Evolutionary conservation across 768 basidiomycete species (phyloP).

Genomic region (Hebeloma cylindrosporum): DNA sequence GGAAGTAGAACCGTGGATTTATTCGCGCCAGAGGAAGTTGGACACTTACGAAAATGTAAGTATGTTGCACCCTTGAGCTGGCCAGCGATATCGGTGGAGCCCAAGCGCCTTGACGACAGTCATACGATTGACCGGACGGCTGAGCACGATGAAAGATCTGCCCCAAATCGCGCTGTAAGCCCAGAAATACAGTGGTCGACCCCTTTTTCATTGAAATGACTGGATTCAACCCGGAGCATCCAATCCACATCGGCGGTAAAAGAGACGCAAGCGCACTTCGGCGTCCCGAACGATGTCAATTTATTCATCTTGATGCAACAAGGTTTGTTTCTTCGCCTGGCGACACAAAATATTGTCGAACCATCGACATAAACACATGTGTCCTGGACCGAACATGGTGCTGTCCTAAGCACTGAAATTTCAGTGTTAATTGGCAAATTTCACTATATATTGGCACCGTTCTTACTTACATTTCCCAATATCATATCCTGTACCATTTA

Average conservation of each 20-base stretch:
- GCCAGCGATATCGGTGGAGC: no score
- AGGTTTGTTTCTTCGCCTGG: conserved; percentile 29
- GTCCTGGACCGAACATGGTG: conserved; percentile 77
- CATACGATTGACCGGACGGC: no score
- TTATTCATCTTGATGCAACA: conserved; percentile 26
- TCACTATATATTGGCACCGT: neutral
- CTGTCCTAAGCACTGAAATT: conserved; percentile 71
- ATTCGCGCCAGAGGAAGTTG: no score
- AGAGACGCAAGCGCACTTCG: conserved; percentile 61
- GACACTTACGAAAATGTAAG: no score
- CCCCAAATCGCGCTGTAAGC: conserved; percentile 71
- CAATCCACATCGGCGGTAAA: conserved; percentile 53
- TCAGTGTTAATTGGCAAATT: conserved; percentile 7
- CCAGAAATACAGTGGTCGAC: conserved; percentile 55
- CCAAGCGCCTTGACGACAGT: no score
- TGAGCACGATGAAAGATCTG: conserved; percentile 49
- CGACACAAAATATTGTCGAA: conserved; percentile 39
- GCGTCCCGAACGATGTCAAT: conserved; percentile 31
- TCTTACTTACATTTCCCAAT: conserved; percentile 68
- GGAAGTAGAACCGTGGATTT: no score
- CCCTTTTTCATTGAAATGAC: conserved; percentile 33
- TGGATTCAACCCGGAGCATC: conserved; percentile 38
- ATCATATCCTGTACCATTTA: conserved; percentile 86
- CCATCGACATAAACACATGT: conserved; percentile 84
- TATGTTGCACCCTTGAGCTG: no score